These are phyloP conservation scores for Candida boidinii DNA, from an alignment of 805 yeast genomes.

Conservation along the genomic window DNA sequence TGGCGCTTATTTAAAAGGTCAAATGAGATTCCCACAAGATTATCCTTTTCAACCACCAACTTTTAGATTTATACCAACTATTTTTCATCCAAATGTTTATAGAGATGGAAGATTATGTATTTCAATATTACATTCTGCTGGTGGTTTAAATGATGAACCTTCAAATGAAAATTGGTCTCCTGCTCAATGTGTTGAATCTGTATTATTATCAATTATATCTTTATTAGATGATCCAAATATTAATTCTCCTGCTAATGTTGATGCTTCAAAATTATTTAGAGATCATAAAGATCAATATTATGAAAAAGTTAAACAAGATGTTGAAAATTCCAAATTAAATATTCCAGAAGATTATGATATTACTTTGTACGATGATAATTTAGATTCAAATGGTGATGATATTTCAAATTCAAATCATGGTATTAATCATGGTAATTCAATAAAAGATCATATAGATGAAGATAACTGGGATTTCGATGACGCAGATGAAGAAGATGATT, in stretches of 20 bases:
- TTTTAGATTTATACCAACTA: constrained; percentile 86
- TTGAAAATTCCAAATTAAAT: constrained; percentile 72
- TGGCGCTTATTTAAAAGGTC: constrained; percentile 92
- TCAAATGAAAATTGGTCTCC: constrained; percentile 94
- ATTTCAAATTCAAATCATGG: no score
- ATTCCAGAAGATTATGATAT: constrained; percentile 81
- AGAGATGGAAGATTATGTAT: constrained; percentile 90
- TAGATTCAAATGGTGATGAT: no score
- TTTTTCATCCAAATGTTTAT: constrained; percentile 93
- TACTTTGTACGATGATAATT: constrained; percentile 61
- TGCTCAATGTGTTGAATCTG: constrained; percentile 87
- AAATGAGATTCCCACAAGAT: constrained; percentile 86
- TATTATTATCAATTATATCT: constrained; percentile 82
- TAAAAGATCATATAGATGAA: no score
- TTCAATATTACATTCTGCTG: constrained; percentile 85
- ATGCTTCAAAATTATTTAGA: constrained; percentile 87
- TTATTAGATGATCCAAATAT: constrained; percentile 90
- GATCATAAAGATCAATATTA: constrained; percentile 71
- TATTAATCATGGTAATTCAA: no score
- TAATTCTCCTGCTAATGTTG: constrained; percentile 91
- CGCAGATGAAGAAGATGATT: constrained; percentile 36
- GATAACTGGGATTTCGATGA: no score
- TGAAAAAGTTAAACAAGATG: constrained; percentile 70
- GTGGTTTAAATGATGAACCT: constrained; percentile 86
- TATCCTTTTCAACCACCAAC: constrained; percentile 92